Base-by-base conservation (phyloP, 441 rosid genomes). In the Aquilaria agallochum region DNA sequence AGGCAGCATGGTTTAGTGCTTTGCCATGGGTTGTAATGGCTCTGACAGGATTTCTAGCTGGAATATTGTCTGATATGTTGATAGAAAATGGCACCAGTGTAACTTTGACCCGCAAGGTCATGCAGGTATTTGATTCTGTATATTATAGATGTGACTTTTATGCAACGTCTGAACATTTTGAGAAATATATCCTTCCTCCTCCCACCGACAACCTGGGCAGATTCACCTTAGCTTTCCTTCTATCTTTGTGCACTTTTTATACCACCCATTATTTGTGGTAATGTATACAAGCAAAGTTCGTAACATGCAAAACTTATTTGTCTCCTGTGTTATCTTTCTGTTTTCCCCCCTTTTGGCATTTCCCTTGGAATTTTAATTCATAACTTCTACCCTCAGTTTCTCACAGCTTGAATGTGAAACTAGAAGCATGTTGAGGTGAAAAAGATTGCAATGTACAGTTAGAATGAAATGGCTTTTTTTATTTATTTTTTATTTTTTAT, bases 1-100 rank as follows among this genome's bases (percentile, higher is more conserved):
- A 77, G 75, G 97, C 98, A 59, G 90, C 98, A 51, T 94, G 98
- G 98, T 94, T 88, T 68, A 94, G 97, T 73, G 98, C 96, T 5
- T 78, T 80, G 63, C 98, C 98, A 15, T 94, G 98, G 97, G 70
- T 85, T 76, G 82, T 87, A 81, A 90, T 94, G 99, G 95, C 97
- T 61, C 71, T 91, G 59, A 83, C 87, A 62, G 96, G 99, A 62
- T 94, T 83, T 73, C 36, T 89, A 58, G 97, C 87, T 56, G 99
- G 97, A 66, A 60, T 75, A 66, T 82, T 80, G 90, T 91, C 97
- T 11, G 99, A 94, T 68, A 71, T 66, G 70, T 68, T 94, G 79
- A 91, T 91, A 76, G 76, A 69, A 51, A 72, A 73, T 60, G 95
- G 96, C 66, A 80, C 74, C 51, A 94, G 83, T 74, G 80, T 94